Conservation (phyloP, 1,139 yeast species). For the Hyphopichia pseudoburtonii region DNA sequence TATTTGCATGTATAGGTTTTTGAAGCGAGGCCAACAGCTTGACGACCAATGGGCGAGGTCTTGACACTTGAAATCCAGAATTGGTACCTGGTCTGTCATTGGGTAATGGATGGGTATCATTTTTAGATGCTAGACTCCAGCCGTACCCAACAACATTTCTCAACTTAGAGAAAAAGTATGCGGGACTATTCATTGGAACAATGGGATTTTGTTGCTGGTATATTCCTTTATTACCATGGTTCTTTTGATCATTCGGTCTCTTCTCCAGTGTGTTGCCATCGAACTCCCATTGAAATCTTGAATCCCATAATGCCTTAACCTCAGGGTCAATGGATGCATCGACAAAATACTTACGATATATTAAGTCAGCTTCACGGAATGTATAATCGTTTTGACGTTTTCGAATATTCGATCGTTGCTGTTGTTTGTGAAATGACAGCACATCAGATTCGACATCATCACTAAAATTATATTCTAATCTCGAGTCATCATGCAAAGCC, state of each 20-base stretch:
- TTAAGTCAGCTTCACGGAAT: conserved; percentile 49
- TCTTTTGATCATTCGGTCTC: too few relatives aligned
- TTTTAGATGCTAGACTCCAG: too few relatives aligned
- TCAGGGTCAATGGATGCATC: conserved; percentile 50
- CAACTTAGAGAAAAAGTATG: too few relatives aligned
- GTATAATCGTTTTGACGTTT: conserved; percentile 39
- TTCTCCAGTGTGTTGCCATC: too few relatives aligned
- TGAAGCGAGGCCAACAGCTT: conserved; percentile 14
- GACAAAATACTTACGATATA: conserved; percentile 40
- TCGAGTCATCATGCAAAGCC: background rate
- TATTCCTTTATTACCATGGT: too few relatives aligned
- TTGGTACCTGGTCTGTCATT: background rate
- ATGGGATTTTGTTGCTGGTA: too few relatives aligned
- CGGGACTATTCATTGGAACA: too few relatives aligned
- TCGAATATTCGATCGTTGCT: conserved; percentile 21
- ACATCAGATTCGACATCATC: conserved; percentile 1
- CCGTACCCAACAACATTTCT: too few relatives aligned
- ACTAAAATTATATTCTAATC: background rate
- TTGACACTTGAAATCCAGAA: conserved; percentile 39
- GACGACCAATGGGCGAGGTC: conserved; percentile 43
- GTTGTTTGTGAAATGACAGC: conserved; percentile 21
- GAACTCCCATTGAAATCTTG: conserved; percentile 26
- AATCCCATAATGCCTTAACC: conserved; percentile 50
- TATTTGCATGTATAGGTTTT: background rate
- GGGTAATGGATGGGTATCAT: too few relatives aligned